Conservation (phyloP, 345 rosid species). For the Populus alba region DNA sequence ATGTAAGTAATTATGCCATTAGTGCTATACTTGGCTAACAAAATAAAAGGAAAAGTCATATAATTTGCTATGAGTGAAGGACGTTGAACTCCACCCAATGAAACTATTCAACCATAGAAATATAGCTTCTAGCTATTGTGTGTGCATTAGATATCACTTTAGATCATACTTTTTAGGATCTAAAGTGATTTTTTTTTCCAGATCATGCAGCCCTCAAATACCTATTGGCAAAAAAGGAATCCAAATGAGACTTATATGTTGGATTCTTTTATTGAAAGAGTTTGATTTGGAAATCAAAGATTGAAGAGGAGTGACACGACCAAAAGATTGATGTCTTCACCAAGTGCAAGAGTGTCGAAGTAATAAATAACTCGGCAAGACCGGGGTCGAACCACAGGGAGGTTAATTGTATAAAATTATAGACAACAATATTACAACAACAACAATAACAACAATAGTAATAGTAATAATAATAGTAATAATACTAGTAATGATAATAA, state of each 20-base stretch:
- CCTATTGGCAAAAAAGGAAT: background rate
- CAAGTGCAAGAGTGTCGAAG: too few species aligned
- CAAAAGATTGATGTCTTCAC: too few species aligned
- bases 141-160: background rate
- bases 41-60: background rate
- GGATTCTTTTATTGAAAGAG: background rate
- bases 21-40: background rate
- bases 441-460: too few species aligned
- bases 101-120: background rate
- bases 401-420: too few species aligned
- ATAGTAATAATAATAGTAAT: too few species aligned
- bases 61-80: background rate
- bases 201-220: background rate
- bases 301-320: background rate
- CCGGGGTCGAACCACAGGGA: too few species aligned
- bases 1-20: background rate
- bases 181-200: background rate
- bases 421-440: too few species aligned
- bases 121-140: background rate
- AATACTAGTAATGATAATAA: too few species aligned
- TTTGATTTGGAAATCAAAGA: background rate
- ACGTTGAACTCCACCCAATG: background rate
- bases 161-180: background rate
- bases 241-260: background rate
- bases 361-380: too few species aligned